Evolutionary conservation across 1,284 basidiomycete genomes (phyloP), one percentile per base, ranked within the genome.

Genomic region (Blastosporella zonata): DNA sequence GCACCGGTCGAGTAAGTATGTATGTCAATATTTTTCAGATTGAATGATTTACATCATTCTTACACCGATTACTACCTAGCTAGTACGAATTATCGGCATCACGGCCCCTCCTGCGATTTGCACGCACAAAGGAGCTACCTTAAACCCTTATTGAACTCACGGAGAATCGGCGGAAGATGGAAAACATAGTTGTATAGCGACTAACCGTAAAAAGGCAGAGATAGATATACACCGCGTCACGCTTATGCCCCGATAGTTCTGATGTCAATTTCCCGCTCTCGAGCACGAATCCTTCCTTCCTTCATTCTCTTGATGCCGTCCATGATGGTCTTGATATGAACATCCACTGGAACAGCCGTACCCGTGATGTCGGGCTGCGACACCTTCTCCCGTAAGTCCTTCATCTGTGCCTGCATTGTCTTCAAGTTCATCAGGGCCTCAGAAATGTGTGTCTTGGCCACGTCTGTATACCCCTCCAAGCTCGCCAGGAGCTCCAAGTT

Each of bases 371-470:
- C 67, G 33, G 73, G 71, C 20, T 65, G 66, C 0, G 71, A 62
- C 6, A 72, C 71, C 21, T 71, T 62, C 48, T 68, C 66, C 34
- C 72, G 54, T 36, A 76, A 51, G 10, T 73, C 72, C 58, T 74
- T 72, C 69, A 75, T 69, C 39, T 75, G 72, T 47, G 66, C 68
- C 33, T 63, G 64, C 66, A 74, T 65, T 13, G 56, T 60, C 55
- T 68, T 62, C 39, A 75, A 57, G 34, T 67, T 67, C 38, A 70
- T 48, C 47, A 73, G 57, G 20, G 72, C 68, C 5, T 67, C 68
- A 12, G 64, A 61, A 33, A 76, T 69, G 46, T 74, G 72, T 23
- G 68, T 66, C 34, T 62, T 59, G 29, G 74, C 74, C 25, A 66
- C 63, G 37, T 59, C 57, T 29, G 72, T 58, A 53, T 73, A 75